phyloP scores from a whole-genome alignment of 306 rosid genomes.

The Glycine tomentella region DNA sequence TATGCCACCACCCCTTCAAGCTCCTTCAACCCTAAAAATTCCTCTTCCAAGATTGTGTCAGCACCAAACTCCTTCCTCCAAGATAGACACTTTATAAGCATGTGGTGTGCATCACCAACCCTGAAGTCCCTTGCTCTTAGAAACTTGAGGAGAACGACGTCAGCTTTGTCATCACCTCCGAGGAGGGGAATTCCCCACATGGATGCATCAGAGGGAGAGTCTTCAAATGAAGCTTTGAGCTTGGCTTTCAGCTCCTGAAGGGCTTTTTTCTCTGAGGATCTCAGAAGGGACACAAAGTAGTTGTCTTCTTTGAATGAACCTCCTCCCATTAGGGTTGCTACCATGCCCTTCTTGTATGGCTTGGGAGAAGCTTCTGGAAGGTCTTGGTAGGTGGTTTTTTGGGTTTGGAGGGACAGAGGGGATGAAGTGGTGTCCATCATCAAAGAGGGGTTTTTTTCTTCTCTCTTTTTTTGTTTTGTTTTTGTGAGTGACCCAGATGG shows the following conservation, averaged over 20 bases:
- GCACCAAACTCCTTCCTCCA: slow-evolving; percentile 87
- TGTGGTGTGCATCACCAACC: slow-evolving; percentile 67
- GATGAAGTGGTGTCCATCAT: slow-evolving; percentile 73
- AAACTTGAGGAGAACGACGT: slow-evolving; percentile 86
- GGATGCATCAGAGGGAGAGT: slow-evolving; percentile 48
- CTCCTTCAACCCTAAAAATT: slow-evolving; percentile 78
- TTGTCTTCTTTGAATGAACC: slow-evolving; percentile 81
- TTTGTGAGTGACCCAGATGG: slow-evolving; percentile 56
- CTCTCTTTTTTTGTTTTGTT: too few relatives aligned
- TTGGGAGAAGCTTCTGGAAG: slow-evolving; percentile 68
- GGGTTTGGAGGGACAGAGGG: slow-evolving; percentile 48
- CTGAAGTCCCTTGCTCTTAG: slow-evolving; percentile 92
- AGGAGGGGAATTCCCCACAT: slow-evolving; percentile 85
- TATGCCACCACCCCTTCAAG: slow-evolving; percentile 92
- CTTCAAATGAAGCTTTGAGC: slow-evolving; percentile 54
- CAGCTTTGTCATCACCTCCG: slow-evolving; percentile 71
- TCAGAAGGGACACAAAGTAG: slow-evolving; percentile 68
- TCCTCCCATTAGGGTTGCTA: slow-evolving; percentile 67
- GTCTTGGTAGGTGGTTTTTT: slow-evolving; percentile 53
- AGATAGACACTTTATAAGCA: slow-evolving; percentile 71
- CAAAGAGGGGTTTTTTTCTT: slow-evolving; percentile 21
- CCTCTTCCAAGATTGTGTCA: slow-evolving; percentile 72
- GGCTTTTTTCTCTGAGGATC: slow-evolving; percentile 77
- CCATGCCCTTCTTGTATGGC: slow-evolving; percentile 75
- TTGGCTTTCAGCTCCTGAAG: slow-evolving; percentile 75